phyloP scores from a whole-genome alignment of 164 flowering plant species.

The Magnolia officinalis region DNA sequence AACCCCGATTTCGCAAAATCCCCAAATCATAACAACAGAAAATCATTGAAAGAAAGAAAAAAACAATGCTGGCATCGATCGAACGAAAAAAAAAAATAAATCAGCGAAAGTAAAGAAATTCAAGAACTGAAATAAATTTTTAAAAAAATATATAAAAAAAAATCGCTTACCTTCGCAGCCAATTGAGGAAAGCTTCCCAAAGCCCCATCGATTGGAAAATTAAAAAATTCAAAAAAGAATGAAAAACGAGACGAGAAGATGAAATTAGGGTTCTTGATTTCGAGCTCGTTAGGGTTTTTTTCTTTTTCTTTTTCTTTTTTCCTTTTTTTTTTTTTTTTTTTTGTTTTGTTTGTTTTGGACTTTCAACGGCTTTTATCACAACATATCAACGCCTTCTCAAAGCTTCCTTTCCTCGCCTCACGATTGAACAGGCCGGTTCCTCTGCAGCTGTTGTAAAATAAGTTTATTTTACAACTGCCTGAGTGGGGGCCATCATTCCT shows the following conservation, averaged over 20 bases:
- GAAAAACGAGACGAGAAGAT: background rate
- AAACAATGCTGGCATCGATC: background rate
- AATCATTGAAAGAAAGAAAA: background rate
- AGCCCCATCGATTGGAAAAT: conserved; percentile 8
- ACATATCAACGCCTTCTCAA: background rate
- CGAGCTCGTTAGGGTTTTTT: background rate
- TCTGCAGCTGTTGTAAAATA: no score
- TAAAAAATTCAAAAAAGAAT: background rate
- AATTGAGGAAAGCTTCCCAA: conserved; percentile 18
- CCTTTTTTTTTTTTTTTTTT: no score
- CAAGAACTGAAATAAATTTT: no score
- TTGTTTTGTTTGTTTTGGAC: background rate
- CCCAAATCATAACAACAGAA: background rate
- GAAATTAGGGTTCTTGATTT: background rate
- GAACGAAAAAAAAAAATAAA: background rate
- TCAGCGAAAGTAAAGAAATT: background rate
- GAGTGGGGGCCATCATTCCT: no score
- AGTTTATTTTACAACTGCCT: no score
- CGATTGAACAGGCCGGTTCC: background rate
- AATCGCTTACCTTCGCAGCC: conserved; percentile 13
- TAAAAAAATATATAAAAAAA: background rate
- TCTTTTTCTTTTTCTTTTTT: no score
- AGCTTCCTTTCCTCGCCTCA: background rate
- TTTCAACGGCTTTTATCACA: background rate
- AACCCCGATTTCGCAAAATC: background rate